phyloP scores from a whole-genome alignment of 1,139 yeast species.

The Debaryomyces robertsiae region DNA sequence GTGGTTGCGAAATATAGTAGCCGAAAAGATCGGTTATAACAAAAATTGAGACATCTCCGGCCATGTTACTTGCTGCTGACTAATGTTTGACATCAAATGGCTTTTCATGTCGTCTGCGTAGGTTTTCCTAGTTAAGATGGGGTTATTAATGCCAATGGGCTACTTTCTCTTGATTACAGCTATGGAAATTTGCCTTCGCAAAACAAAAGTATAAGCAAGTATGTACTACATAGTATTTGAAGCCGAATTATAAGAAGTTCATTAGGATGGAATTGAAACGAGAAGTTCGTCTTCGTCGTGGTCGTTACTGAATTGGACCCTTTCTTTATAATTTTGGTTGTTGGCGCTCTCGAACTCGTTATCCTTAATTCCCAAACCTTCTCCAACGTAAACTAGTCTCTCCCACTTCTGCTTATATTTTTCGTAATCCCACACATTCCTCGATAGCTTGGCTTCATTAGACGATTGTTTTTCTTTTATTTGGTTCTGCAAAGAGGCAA shows the following conservation, averaged over 20 bases:
- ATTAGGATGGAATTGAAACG: constrained; percentile 16
- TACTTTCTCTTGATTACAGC: too few species aligned
- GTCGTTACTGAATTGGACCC: constrained; percentile 25
- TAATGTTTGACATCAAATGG: too few species aligned
- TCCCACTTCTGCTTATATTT: constrained; percentile 54
- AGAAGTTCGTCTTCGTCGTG: constrained; percentile 28
- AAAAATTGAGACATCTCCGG: too few species aligned
- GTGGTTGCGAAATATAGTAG: too few species aligned
- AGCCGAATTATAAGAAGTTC: neutral
- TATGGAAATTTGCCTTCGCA: too few species aligned
- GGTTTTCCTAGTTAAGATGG: too few species aligned
- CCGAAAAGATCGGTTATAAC: too few species aligned
- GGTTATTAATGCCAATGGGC: too few species aligned
- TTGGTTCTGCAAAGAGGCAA: constrained; percentile 29
- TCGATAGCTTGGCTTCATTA: constrained; percentile 15
- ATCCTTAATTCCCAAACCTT: constrained; percentile 1
- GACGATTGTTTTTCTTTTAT: constrained; percentile 23
- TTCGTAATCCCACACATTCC: constrained; percentile 59
- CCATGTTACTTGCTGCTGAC: too few species aligned
- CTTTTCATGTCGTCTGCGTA: too few species aligned
- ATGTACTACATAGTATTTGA: too few species aligned
- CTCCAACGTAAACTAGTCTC: constrained; percentile 44
- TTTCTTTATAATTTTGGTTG: constrained; percentile 11
- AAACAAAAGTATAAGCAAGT: too few species aligned
- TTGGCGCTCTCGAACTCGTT: neutral